phyloP scores from a whole-genome alignment of 2,329 filamentous ascomycete species.

The Orbilia blumenaviensis region DNA sequence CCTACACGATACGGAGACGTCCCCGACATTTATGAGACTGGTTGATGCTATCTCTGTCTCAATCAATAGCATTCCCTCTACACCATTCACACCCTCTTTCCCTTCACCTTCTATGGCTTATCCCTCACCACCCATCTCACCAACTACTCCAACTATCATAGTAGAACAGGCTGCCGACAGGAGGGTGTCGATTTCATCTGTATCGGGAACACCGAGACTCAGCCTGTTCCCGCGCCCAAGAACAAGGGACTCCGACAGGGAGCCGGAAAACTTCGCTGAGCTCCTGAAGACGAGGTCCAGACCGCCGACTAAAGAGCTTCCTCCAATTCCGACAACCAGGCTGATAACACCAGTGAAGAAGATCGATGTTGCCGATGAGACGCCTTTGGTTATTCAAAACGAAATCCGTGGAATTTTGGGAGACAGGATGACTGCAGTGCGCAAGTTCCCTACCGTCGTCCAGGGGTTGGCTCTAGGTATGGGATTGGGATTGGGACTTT shows the following conservation, averaged over 20 bases:
- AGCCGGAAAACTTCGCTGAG: slow-evolving; percentile 25
- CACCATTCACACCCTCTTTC: slow-evolving; percentile 46
- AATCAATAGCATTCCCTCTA: slow-evolving; percentile 45
- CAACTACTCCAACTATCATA: slow-evolving; percentile 48
- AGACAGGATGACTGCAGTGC: slow-evolving; percentile 49
- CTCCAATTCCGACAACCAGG: slow-evolving; percentile 38
- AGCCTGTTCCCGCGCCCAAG: slow-evolving; percentile 50
- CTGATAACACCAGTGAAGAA: slow-evolving; percentile 49
- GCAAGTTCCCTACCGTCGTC: slow-evolving; percentile 50
- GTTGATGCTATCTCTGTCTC: slow-evolving; percentile 48
- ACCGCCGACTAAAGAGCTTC: slow-evolving; percentile 40
- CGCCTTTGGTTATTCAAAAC: slow-evolving; percentile 43
- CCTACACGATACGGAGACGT: slow-evolving; percentile 42
- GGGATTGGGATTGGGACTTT: slow-evolving; percentile 44
- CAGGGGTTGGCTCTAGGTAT: slow-evolving; percentile 50
- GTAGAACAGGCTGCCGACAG: slow-evolving; percentile 42
- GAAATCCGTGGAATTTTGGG: slow-evolving; percentile 49
- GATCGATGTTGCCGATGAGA: slow-evolving; percentile 46
- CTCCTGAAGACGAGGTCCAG: slow-evolving; percentile 42
- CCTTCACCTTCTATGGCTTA: slow-evolving; percentile 43
- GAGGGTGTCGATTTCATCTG: slow-evolving; percentile 35
- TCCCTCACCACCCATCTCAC: slow-evolving; percentile 52
- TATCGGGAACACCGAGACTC: slow-evolving; percentile 29
- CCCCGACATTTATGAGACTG: slow-evolving; percentile 43
- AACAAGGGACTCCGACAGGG: slow-evolving; percentile 45